Percentiles rank a stretch among this genome's conserved stretches.
Evolutionary conservation across 2,329 filamentous ascomycete species (phyloP).

Genomic region (Colletotrichum costaricense): DNA sequence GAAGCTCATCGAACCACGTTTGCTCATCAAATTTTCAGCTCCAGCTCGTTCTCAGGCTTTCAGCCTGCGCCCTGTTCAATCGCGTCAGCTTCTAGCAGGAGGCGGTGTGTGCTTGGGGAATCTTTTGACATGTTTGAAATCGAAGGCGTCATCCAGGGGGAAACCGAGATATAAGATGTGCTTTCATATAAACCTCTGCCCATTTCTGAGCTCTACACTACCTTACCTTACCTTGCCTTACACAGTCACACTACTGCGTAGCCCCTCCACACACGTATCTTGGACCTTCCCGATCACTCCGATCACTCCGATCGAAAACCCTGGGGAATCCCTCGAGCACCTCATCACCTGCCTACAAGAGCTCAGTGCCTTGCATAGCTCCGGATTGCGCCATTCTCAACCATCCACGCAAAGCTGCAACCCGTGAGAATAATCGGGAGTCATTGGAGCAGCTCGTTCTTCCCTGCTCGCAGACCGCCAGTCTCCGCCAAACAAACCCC

Average conservation of each 20-base stretch:
- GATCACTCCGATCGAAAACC: constrained; percentile 1
- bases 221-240: too few species aligned
- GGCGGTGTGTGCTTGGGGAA: constrained; percentile 3
- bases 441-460: background rate
- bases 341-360: constrained; percentile 29
- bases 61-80: background rate
- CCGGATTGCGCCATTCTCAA: constrained; percentile 30
- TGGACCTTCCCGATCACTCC: constrained; percentile 23
- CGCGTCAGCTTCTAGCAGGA: background rate
- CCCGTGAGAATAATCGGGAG: background rate
- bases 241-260: too few species aligned
- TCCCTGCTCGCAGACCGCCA: background rate
- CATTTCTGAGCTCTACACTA: too few species aligned
- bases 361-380: constrained; percentile 34
- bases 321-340: constrained; percentile 1
- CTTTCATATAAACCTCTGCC: background rate
- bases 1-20: constrained; percentile 32
- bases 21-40: constrained; percentile 24
- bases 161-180: constrained; percentile 20
- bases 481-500: background rate
- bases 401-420: constrained; percentile 1
- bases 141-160: constrained; percentile 30
- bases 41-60: background rate
- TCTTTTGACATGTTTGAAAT: background rate
- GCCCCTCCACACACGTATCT: background rate